Evolutionary conservation across 495 filamentous ascomycete genomes (phyloP).

Genomic region (Mycothermus thermophilus): DNA sequence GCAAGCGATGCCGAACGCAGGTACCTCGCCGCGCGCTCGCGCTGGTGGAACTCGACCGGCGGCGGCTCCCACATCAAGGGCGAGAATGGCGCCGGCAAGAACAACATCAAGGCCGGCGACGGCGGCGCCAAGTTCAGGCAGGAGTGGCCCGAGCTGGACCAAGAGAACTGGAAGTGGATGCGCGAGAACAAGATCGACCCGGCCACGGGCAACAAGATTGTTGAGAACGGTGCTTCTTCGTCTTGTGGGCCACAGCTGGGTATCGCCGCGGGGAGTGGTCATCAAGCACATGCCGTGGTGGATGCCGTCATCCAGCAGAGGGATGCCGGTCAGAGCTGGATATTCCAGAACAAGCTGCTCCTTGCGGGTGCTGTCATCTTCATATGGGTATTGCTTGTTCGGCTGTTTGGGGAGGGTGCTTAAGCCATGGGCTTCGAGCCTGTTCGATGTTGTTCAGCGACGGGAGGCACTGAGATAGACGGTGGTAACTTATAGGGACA

Average conservation of each 20-base stretch:
- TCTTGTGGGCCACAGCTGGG: slow-evolving; percentile 54
- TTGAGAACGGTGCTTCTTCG: slow-evolving; percentile 29
- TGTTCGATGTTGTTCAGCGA: neutral
- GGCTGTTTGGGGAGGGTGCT: slow-evolving; percentile 49
- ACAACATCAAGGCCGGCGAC: slow-evolving; percentile 59
- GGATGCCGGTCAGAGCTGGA: slow-evolving; percentile 72
- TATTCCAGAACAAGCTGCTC: slow-evolving; percentile 59
- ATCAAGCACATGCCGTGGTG: slow-evolving; percentile 65
- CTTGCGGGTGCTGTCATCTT: slow-evolving; percentile 55
- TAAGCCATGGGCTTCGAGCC: too few relatives aligned
- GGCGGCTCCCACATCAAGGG: slow-evolving; percentile 57
- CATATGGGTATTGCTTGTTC: slow-evolving; percentile 63
- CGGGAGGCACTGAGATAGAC: too few relatives aligned
- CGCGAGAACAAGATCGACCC: slow-evolving; percentile 66
- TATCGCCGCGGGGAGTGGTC: slow-evolving; percentile 51
- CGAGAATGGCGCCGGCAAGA: slow-evolving; percentile 26
- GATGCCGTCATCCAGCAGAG: slow-evolving; percentile 56
- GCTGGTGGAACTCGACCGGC: slow-evolving; percentile 96
- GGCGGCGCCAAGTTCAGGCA: slow-evolving; percentile 77
- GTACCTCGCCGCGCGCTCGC: slow-evolving; percentile 58
- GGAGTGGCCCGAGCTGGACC: slow-evolving; percentile 84
- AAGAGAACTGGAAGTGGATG: slow-evolving; percentile 92
- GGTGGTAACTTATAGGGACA: too few relatives aligned
- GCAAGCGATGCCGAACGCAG: slow-evolving; percentile 66
- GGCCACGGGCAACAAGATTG: slow-evolving; percentile 50